Base-by-base conservation (phyloP, 441 rosid genomes). In the Populus hybrid region DNA sequence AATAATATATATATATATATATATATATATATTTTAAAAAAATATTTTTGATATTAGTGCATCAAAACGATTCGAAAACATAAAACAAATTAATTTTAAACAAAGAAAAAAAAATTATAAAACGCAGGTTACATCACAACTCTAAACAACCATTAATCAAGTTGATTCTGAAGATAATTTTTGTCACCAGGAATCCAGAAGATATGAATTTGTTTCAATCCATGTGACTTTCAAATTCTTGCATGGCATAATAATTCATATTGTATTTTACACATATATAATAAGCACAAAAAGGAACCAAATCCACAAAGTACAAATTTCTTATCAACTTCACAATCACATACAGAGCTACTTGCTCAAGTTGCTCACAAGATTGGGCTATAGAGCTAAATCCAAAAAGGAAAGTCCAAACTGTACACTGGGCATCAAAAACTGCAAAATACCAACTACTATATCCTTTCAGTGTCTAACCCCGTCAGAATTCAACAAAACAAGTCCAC, bases 21-120 rank as follows among this genome's bases (percentile, higher is more conserved):
- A n/a, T n/a, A n/a, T n/a, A n/a, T n/a, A n/a, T n/a, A n/a, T n/a
- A n/a, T 38, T 38, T 1, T 8, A 1, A 38, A 40, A 9, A 38
- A 40, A 0, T 0, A 2, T 40, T 40, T 9, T 40, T 40, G 0
- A 40, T 0, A 40, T 40, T 9, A 40, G 0, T 0, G 0, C 0
- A 9, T 9, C 1, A 38, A 9, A 40, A 40, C 0, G 3, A 40
- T 40, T 0, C 0, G 3, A 40, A 40, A 40, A 0, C 0, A n/a
- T n/a, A n/a, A n/a, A n/a, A n/a, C n/a, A n/a, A n/a, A n/a, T n/a
- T n/a, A n/a, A n/a, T n/a, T n/a, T n/a, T n/a, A n/a, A n/a, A n/a
- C n/a, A n/a, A n/a, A n/a, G n/a, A n/a, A n/a, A n/a, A n/a, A n/a
- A n/a, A n/a, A n/a, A n/a, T n/a, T 0, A 38, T 38, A 0, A 38